Conservation (phyloP, 805 yeast species). For the Myxozyma sirexii region DNA sequence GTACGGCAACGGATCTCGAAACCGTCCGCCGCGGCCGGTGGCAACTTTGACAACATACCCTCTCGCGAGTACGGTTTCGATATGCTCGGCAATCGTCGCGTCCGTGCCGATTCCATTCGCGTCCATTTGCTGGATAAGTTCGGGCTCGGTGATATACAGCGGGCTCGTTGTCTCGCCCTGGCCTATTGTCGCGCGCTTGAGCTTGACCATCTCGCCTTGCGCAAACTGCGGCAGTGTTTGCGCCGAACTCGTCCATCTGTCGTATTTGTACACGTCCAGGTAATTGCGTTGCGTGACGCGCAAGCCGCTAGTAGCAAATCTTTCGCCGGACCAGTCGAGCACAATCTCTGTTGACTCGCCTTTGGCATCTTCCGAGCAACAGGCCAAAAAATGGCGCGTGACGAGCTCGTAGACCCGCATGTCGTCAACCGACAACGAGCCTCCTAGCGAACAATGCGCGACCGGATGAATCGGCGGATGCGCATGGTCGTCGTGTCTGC, state of each 20-base stretch:
- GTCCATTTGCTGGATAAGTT: slow-evolving; percentile 90
- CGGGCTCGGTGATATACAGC: slow-evolving; percentile 82
- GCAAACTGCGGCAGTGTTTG: slow-evolving; percentile 65
- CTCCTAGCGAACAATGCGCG: slow-evolving; percentile 34
- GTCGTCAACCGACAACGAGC: slow-evolving; percentile 49
- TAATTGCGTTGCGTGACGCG: slow-evolving; percentile 74
- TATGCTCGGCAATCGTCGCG: slow-evolving; percentile 98
- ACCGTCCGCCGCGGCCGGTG: slow-evolving; percentile 22
- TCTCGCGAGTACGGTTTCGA: slow-evolving; percentile 71
- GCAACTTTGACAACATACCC: slow-evolving; percentile 58
- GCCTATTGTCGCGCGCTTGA: slow-evolving; percentile 60
- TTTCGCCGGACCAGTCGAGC: slow-evolving; percentile 77
- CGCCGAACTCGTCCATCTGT: slow-evolving; percentile 68
- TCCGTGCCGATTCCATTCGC: slow-evolving; percentile 98
- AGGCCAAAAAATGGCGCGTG: slow-evolving; percentile 82
- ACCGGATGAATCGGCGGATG: slow-evolving; percentile 99
- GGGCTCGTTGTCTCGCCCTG: slow-evolving; percentile 86
- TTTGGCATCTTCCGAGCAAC: slow-evolving; percentile 87
- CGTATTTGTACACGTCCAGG: slow-evolving; percentile 76
- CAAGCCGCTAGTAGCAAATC: slow-evolving; percentile 72
- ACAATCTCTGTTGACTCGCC: slow-evolving; percentile 68
- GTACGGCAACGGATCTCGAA: slow-evolving; percentile 17
- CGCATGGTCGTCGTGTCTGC: slow-evolving; percentile 87
- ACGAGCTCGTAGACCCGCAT: slow-evolving; percentile 83
- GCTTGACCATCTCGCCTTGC: slow-evolving; percentile 58